Evolutionary conservation across 768 basidiomycete species (phyloP).

Genomic region (Collybiopsis confluens): DNA sequence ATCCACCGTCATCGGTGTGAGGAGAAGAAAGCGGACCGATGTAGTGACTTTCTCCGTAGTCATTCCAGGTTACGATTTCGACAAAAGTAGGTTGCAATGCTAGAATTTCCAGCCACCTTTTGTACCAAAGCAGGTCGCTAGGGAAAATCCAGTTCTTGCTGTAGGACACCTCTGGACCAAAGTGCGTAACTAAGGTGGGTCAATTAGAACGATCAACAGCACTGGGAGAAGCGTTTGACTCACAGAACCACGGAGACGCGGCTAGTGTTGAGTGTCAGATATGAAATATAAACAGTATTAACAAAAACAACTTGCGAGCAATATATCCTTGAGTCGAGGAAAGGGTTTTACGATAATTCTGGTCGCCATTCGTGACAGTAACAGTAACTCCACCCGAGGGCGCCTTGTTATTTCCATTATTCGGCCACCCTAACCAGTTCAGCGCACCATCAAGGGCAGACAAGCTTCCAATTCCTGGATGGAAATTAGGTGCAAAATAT

Average conservation of each 20-base stretch:
- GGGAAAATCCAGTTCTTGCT: slow-evolving; percentile 21
- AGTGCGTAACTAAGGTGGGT: slow-evolving; percentile 11
- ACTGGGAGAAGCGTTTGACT: neutral
- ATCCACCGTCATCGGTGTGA: slow-evolving; percentile 18
- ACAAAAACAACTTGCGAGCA: slow-evolving; percentile 18
- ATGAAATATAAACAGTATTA: neutral
- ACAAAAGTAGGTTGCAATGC: slow-evolving; percentile 12
- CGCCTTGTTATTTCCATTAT: slow-evolving; percentile 17
- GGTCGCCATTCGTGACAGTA: slow-evolving; percentile 12
- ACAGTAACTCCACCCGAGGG: slow-evolving; percentile 5
- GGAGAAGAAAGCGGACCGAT: slow-evolving; percentile 36
- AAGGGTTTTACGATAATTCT: slow-evolving; percentile 10
- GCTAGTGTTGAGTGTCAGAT: slow-evolving; percentile 11
- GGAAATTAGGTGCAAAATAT: slow-evolving; percentile 16
- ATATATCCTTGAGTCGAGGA: slow-evolving; percentile 13
- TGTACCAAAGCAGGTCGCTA: slow-evolving; percentile 16
- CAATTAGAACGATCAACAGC: neutral
- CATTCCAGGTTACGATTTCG: slow-evolving; percentile 44
- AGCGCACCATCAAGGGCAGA: slow-evolving; percentile 14
- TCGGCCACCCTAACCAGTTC: slow-evolving; percentile 16
- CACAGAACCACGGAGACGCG: slow-evolving; percentile 51
- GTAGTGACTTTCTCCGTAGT: slow-evolving; percentile 50
- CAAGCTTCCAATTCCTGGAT: slow-evolving; percentile 15
- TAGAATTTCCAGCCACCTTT: slow-evolving; percentile 16
- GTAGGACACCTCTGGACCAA: slow-evolving; percentile 16